These are phyloP conservation scores for Prinsepia uniflora DNA, from an alignment of 306 rosid species.

Conservation along the genomic window DNA sequence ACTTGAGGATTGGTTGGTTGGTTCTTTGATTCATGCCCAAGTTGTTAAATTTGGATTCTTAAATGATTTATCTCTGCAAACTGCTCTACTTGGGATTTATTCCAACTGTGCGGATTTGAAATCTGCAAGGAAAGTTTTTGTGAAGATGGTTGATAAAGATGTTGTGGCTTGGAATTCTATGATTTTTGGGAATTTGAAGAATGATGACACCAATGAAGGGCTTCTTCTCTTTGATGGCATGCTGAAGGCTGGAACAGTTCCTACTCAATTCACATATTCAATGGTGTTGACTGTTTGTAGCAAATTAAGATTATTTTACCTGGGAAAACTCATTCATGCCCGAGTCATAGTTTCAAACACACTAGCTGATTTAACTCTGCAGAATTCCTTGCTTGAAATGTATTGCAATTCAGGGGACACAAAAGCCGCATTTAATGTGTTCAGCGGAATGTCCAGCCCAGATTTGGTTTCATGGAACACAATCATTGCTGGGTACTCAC, in stretches of 20 bases:
- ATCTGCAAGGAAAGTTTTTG: constrained; percentile 53
- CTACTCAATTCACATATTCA: constrained; percentile 60
- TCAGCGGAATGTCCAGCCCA: constrained; percentile 39
- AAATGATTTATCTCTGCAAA: constrained; percentile 53
- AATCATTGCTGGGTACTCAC: constrained; percentile 66
- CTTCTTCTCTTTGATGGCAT: constrained; percentile 40
- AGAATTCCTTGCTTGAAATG: constrained; percentile 75
- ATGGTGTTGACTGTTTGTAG: constrained; percentile 63
- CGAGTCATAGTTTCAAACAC: constrained; percentile 46
- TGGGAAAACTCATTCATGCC: constrained; percentile 59
- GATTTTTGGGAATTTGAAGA: constrained; percentile 58
- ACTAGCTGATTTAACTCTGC: constrained; percentile 50
- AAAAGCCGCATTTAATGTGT: constrained; percentile 42
- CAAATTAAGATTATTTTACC: constrained; percentile 34
- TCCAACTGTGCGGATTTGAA: constrained; percentile 53
- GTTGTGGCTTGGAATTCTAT: constrained; percentile 73
- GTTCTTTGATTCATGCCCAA: constrained; percentile 61
- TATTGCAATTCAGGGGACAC: constrained; percentile 63
- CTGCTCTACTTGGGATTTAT: constrained; percentile 74
- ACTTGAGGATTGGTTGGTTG: constrained; percentile 48
- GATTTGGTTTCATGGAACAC: constrained; percentile 90
- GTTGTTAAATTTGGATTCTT: constrained; percentile 61
- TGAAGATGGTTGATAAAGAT: constrained; percentile 51
- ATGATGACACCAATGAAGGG: constrained; percentile 39
- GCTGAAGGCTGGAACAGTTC: constrained; percentile 46